Evolutionary conservation across 2,329 filamentous ascomycete genomes (phyloP), one percentile per base, ranked within the genome.

Genomic region (Pyrenophora graminea): DNA sequence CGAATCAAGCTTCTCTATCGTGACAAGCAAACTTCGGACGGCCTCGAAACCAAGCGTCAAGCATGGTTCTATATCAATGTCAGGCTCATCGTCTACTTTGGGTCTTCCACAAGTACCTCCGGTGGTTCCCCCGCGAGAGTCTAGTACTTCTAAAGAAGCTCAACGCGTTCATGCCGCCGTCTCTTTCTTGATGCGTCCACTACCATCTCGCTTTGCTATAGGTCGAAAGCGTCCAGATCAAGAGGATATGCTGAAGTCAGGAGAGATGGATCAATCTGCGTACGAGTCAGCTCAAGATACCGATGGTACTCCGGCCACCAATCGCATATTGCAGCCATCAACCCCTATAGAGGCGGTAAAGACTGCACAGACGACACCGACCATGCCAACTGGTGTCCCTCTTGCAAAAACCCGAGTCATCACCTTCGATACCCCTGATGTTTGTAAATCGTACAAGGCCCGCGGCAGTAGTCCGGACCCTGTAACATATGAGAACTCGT

Each of bases 101-200:
- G 55, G 52, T 39, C 46, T 40, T 23, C 36, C 48, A 36, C 57
- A 63, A 10, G 54, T 58, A 30, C 59, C 62, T 7, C 67, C 61
- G 23, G 32, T 39, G 1, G 61, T 71, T 13, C 68, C 69, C n/a
- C 64, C 58, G 8, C 58, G 69, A 45, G 66, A 69, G 17, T 71
- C 69, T 6, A 70, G 67, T 39, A 59, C 62, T 25, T 70, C 67
- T 2, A 68, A 65, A 36, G 69, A 72, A 56, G 68, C 68, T 34
- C 67, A 69, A 45, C 60, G 63, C 23, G 62, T 53, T 15, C 59
- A 59, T 37, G 59, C 58, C 18, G 64, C 68, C 27, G 60, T 62
- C 2, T 62, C 64, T 13, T 69, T 66, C 43, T 55, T 71, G 31
- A 43, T 70, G 39, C 59, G 59, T 41, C 55, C 53, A 18, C 57